phyloP scores from a whole-genome alignment of 768 basidiomycete species.

The Solioccasus polychromus region DNA sequence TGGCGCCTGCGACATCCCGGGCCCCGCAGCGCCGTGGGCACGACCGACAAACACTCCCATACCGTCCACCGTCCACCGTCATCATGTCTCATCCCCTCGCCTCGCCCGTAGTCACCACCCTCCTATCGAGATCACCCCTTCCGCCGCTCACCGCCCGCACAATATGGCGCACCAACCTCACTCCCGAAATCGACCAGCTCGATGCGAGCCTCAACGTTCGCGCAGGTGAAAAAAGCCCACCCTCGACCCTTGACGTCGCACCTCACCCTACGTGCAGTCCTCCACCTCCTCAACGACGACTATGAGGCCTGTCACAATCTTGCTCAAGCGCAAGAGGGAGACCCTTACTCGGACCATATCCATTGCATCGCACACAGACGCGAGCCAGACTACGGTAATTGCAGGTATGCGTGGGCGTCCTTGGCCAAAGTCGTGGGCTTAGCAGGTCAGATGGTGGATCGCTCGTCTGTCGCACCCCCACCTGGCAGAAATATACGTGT shows the following conservation, averaged over 20 bases:
- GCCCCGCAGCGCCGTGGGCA: too few relatives aligned
- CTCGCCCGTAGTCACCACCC: slow-evolving; percentile 13
- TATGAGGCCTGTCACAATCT: slow-evolving; percentile 18
- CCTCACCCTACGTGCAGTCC: slow-evolving; percentile 4
- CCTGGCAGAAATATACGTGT: slow-evolving; percentile 15
- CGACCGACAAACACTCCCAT: too few relatives aligned
- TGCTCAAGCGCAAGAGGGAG: slow-evolving; percentile 17
- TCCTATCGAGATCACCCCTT: slow-evolving; percentile 13
- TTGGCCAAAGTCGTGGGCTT: background rate
- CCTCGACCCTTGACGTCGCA: background rate
- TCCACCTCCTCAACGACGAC: slow-evolving; percentile 23
- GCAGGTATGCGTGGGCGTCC: slow-evolving; percentile 5
- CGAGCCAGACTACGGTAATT: slow-evolving; percentile 21
- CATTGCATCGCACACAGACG: slow-evolving; percentile 23
- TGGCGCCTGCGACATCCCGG: too few relatives aligned
- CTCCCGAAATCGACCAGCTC: slow-evolving; percentile 17
- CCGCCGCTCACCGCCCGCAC: slow-evolving; percentile 10
- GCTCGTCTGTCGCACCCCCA: slow-evolving; percentile 16
- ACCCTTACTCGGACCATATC: slow-evolving; percentile 21
- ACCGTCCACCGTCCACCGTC: background rate
- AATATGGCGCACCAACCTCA: slow-evolving; percentile 18
- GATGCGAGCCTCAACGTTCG: slow-evolving; percentile 12
- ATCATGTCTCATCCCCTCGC: slow-evolving; percentile 8
- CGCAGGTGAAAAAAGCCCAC: slow-evolving; percentile 9
- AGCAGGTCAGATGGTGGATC: slow-evolving; percentile 16